Evolutionary conservation across 2,329 filamentous ascomycete genomes (phyloP).

Genomic region (Penicillium frequentans): DNA sequence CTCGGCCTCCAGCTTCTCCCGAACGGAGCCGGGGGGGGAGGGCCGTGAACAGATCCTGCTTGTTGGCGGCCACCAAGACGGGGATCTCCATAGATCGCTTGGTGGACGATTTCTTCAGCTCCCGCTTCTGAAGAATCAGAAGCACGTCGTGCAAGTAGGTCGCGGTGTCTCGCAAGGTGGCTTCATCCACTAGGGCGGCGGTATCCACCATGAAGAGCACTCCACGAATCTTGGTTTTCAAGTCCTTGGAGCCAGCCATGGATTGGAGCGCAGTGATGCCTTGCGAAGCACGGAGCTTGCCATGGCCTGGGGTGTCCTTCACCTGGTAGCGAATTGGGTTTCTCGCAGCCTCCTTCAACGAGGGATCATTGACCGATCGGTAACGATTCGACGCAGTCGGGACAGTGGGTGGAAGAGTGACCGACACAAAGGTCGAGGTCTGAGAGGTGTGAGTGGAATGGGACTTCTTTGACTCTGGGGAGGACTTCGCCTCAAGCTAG

Average conservation of each 20-base stretch:
- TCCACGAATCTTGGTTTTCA: conserved; percentile 57
- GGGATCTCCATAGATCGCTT: conserved; percentile 64
- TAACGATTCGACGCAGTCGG: conserved; percentile 61
- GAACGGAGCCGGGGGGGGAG: conserved; percentile 74
- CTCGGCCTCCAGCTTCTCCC: conserved; percentile 73
- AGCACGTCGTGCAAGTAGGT: conserved; percentile 87
- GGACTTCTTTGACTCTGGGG: conserved; percentile 33
- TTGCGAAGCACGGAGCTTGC: conserved; percentile 75
- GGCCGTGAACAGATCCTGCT: conserved; percentile 92
- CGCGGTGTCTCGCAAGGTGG: conserved; percentile 67
- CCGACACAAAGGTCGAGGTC: conserved; percentile 56
- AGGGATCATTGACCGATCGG: conserved; percentile 65
- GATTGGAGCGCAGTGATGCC: conserved; percentile 41
- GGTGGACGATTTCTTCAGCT: conserved; percentile 54
- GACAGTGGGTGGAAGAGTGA: conserved; percentile 55
- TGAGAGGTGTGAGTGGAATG: conserved; percentile 63
- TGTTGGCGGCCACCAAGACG: conserved; percentile 87
- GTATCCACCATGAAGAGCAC: conserved; percentile 91
- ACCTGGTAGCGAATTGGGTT: conserved; percentile 41
- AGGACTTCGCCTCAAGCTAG: conserved; percentile 49
- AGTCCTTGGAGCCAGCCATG: conserved; percentile 34
- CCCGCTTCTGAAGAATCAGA: conserved; percentile 75
- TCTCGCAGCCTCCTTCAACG: conserved; percentile 55
- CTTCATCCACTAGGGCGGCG: conserved; percentile 55
- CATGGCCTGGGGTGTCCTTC: conserved; percentile 86